Evolutionary conservation across 129 eudicot genomes (phyloP).

Genomic region (Rutidosis leptorrhynchoides): DNA sequence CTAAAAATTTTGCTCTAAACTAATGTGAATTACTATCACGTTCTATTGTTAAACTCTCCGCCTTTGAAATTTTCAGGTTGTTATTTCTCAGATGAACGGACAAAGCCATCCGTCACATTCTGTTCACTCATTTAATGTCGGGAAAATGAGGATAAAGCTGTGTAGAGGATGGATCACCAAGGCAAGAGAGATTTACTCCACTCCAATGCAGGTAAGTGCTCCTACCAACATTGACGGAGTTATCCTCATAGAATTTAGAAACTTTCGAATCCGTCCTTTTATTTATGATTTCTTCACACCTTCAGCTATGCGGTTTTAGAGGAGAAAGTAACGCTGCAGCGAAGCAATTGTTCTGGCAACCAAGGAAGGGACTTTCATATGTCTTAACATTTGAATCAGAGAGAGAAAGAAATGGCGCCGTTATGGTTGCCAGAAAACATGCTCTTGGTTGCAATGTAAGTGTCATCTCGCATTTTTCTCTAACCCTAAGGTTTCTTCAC

Average conservation of each 20-base stretch:
- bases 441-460: constrained; percentile 90
- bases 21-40: no score
- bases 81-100: constrained; percentile 92
- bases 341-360: constrained; percentile 91
- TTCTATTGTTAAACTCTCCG: no score
- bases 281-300: constrained; percentile 1
- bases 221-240: no score
- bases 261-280: no score
- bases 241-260: no score
- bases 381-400: constrained; percentile 83
- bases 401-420: constrained; percentile 76
- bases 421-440: constrained; percentile 68
- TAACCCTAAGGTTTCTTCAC: no score
- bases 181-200: constrained; percentile 83
- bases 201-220: constrained; percentile 82
- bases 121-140: constrained; percentile 68
- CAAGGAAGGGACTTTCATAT: constrained; percentile 81
- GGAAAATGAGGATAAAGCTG: constrained; percentile 83
- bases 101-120: constrained; percentile 84
- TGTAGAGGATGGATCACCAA: constrained; percentile 93
- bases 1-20: no score
- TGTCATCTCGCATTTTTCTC: constrained; percentile 2
- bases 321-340: constrained; percentile 94
- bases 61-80: constrained; percentile 84
- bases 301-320: constrained; percentile 92